Evolutionary conservation across 2,329 filamentous ascomycete genomes (phyloP).

Genomic region (Aspergillus pseudoterreus): DNA sequence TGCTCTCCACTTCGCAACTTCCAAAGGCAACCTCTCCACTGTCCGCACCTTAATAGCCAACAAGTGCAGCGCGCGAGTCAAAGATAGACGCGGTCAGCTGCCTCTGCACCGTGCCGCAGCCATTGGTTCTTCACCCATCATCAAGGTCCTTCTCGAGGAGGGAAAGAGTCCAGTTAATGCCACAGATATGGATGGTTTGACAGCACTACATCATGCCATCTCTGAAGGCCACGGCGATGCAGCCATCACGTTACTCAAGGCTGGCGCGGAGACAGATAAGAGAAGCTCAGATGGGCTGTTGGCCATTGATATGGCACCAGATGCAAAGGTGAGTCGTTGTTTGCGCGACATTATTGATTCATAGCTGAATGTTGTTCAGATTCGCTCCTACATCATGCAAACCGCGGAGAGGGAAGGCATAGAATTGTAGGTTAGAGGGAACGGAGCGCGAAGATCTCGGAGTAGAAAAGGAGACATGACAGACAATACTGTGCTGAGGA

Average conservation of each 20-base stretch:
- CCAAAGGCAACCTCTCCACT: slow-evolving; percentile 80
- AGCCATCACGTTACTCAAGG: slow-evolving; percentile 76
- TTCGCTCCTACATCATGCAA: slow-evolving; percentile 71
- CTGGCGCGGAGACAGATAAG: slow-evolving; percentile 78
- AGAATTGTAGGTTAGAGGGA: slow-evolving; percentile 42
- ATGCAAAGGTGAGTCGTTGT: slow-evolving; percentile 64
- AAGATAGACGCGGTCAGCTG: slow-evolving; percentile 84
- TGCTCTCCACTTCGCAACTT: slow-evolving; percentile 84
- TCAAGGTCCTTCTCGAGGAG: slow-evolving; percentile 72
- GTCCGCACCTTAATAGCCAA: slow-evolving; percentile 72
- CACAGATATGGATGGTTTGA: slow-evolving; percentile 76
- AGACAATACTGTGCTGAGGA: no score
- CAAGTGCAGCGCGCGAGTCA: slow-evolving; percentile 73
- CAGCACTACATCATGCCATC: slow-evolving; percentile 76
- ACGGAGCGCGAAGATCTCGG: no score
- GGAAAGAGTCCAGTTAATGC: slow-evolving; percentile 76
- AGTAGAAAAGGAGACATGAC: no score
- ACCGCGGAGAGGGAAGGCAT: slow-evolving; percentile 83
- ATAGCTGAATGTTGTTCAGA: slow-evolving; percentile 42
- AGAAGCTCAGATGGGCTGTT: slow-evolving; percentile 67
- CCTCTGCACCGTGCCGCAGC: slow-evolving; percentile 89
- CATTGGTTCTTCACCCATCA: slow-evolving; percentile 81
- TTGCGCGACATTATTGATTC: not conserved
- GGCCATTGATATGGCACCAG: slow-evolving; percentile 79
- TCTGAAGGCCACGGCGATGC: slow-evolving; percentile 68